phyloP scores from a whole-genome alignment of 441 rosid genomes.

The Melianthus villosus region DNA sequence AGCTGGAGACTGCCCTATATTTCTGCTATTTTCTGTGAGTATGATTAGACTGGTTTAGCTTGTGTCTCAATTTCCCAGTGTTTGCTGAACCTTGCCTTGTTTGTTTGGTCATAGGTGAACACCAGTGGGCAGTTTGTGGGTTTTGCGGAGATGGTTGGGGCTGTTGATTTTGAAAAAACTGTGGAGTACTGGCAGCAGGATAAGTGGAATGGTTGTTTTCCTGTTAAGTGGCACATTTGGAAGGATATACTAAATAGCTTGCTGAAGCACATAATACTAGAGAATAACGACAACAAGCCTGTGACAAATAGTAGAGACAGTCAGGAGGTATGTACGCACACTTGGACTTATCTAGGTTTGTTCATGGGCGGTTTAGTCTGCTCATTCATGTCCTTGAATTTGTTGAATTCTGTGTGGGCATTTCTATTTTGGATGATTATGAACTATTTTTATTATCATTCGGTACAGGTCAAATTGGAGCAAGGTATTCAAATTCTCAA shows the following conservation, averaged over 20 bases:
- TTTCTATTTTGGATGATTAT: too few species aligned
- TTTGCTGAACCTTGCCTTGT: neutral
- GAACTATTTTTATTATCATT: too few species aligned
- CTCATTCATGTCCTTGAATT: too few species aligned
- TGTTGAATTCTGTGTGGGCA: too few species aligned
- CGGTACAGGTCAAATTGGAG: too few species aligned
- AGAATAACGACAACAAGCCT: constrained; percentile 42
- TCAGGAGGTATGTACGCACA: constrained; percentile 27
- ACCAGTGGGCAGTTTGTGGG: constrained; percentile 57
- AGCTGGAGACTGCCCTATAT: constrained; percentile 28
- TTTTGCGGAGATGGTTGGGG: constrained; percentile 50
- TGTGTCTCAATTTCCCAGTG: neutral
- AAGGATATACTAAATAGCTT: constrained; percentile 40
- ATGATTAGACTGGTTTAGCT: neutral
- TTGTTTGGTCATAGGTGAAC: constrained; percentile 25
- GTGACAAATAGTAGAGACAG: constrained; percentile 49
- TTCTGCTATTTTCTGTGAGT: constrained; percentile 51
- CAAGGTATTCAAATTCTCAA: too few species aligned
- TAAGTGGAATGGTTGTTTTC: constrained; percentile 49
- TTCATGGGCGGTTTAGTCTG: too few species aligned
- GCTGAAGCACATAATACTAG: constrained; percentile 30
- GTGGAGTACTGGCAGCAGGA: constrained; percentile 51
- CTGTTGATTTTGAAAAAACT: constrained; percentile 38
- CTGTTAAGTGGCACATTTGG: constrained; percentile 39
- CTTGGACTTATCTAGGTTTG: too few species aligned